Evolutionary conservation across 148 eudicot species (phyloP), one percentile per base, ranked within the genome.

Genomic region (Rhododendron griersonianum): DNA sequence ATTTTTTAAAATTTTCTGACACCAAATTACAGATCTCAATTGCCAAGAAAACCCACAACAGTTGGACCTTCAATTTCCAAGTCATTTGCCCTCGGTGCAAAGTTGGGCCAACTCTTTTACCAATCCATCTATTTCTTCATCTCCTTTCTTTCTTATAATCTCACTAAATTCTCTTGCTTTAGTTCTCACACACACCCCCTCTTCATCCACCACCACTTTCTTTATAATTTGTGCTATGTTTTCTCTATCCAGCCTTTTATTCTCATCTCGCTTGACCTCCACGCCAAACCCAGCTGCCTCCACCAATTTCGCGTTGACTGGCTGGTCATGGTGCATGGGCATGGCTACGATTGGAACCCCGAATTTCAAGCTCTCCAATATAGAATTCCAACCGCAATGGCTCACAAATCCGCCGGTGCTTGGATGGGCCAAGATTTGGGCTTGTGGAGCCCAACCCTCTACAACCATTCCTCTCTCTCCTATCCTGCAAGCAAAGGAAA

Each of bases 341-440:
- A 51, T 16, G 39, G 65, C 44, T 30, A 80, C 9, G 7, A 80
- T 80, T 30, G 83, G 65, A 80, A 80, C 14, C 39, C 83, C 83
- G 51, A 80, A 80, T 21, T 50, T 80, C 33, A 77, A 19, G 14
- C 81, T 77, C 25, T 77, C 81, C 53, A 77, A 13, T 77, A 77
- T 41, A 0, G 81, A 77, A 41, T 44, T 77, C 50, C 81, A 77
- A 55, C 61, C 53, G 14, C 91, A 89, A 11, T 89, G 91, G 35
- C 91, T 87, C 86, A 89, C 84, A 69, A 89, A 89, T 15, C 89
- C 91, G 48, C 89, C 89, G 45, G 51, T 33, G 39, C 82, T 85
- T 25, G 82, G 8, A 53, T 89, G 91, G 3, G 30, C 37, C 15
- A 89, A 48, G 3, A 89, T 87, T 25, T 57, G 73, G 2, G 82